phyloP scores from a whole-genome alignment of 805 yeast genomes.

The Alloascoidea hylecoeti region DNA sequence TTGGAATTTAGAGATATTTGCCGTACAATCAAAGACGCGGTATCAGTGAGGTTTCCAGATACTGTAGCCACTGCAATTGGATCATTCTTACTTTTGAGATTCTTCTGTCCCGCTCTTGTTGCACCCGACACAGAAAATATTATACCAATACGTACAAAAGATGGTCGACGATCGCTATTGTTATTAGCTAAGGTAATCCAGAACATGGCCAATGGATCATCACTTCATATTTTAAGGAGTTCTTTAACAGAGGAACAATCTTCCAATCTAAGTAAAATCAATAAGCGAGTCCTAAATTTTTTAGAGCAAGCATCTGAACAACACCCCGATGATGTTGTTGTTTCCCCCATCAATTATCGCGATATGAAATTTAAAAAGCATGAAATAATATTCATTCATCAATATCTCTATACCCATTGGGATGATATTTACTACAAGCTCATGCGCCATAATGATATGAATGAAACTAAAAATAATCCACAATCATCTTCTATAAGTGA shows the following conservation, averaged over 20 bases:
- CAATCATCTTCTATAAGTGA: conserved; percentile 2
- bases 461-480: neutral
- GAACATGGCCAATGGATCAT: conserved; percentile 5
- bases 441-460: neutral
- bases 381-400: neutral
- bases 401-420: neutral
- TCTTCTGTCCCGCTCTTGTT: conserved; percentile 65
- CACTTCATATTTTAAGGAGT: conserved; percentile 14
- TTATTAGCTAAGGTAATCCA: conserved; percentile 1
- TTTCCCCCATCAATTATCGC: neutral
- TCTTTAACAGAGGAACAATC: neutral
- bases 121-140: conserved; percentile 39
- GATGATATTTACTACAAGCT: neutral
- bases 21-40: conserved; percentile 38
- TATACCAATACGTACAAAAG: conserved; percentile 6
- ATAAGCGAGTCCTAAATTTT: neutral
- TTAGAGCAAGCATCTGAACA: neutral
- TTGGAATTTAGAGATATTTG: conserved; percentile 44
- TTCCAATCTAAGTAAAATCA: neutral
- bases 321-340: neutral
- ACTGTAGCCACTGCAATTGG: conserved; percentile 58
- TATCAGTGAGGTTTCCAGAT: conserved; percentile 37
- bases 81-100: conserved; percentile 55
- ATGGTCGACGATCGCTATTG: conserved; percentile 1
- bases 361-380: neutral